phyloP scores from a whole-genome alignment of 805 yeast species.

The Ogataea zsoltii region DNA sequence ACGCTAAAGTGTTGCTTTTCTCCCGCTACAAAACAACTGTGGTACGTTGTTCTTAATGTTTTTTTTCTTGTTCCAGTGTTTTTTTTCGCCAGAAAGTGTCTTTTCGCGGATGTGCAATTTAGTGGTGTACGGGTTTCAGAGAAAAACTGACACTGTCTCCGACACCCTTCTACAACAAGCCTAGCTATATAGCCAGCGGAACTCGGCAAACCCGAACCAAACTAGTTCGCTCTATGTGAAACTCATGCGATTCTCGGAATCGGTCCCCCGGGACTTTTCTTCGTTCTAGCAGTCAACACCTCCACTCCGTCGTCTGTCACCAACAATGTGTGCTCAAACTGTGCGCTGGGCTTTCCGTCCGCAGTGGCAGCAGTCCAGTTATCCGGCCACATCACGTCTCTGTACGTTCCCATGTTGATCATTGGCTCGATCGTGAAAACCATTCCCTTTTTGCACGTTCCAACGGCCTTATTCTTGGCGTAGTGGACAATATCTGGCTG shows the following conservation, averaged over 20 bases:
- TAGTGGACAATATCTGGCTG: conserved; percentile 94
- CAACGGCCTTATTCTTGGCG: conserved; percentile 88
- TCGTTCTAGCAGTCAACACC: conserved; percentile 79
- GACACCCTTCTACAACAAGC: too few relatives aligned
- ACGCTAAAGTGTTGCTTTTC: background rate
- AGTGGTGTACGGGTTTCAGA: too few relatives aligned
- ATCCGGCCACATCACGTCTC: conserved; percentile 92
- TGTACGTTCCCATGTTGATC: conserved; percentile 82
- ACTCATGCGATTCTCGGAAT: conserved; percentile 44
- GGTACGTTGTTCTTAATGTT: background rate
- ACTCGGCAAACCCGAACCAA: too few relatives aligned
- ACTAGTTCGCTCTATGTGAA: too few relatives aligned
- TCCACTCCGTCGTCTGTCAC: conserved; percentile 95
- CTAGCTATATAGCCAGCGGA: too few relatives aligned
- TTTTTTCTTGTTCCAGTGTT: background rate
- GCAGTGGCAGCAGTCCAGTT: conserved; percentile 93
- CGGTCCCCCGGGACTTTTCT: conserved; percentile 88
- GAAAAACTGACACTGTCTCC: too few relatives aligned
- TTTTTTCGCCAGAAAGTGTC: background rate
- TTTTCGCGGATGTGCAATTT: too few relatives aligned
- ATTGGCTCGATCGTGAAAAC: conserved; percentile 97
- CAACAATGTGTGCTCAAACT: conserved; percentile 89
- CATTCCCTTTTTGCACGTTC: conserved; percentile 94
- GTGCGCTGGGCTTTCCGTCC: conserved; percentile 90
- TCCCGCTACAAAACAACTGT: background rate